These are phyloP conservation scores for Colletotrichum tanaceti DNA, from an alignment of 2,329 filamentous ascomycete genomes.

Conservation along the genomic window DNA sequence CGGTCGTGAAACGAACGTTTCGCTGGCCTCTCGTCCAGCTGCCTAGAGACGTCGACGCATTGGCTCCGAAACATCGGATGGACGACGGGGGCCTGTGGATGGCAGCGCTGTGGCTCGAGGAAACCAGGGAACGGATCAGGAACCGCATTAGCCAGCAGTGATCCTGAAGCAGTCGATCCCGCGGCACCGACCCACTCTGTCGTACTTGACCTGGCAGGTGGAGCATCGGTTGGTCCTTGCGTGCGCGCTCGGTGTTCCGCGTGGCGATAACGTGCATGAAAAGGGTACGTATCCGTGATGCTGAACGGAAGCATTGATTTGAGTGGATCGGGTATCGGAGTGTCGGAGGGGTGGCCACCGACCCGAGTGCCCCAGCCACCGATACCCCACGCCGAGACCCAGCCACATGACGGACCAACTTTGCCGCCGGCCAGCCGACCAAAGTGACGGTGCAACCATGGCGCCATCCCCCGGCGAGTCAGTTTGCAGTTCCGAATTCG, in stretches of 20 bases:
- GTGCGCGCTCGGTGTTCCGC: constrained; percentile 13
- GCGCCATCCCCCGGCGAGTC: constrained; percentile 24
- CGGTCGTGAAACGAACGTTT: constrained; percentile 36
- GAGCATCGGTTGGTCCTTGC: constrained; percentile 32
- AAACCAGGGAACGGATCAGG: constrained; percentile 23
- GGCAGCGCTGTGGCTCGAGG: constrained; percentile 19
- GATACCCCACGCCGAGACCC: not conserved
- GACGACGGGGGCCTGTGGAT: constrained; percentile 26
- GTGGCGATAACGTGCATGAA: not conserved
- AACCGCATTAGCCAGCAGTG: constrained; percentile 30
- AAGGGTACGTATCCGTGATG: constrained; percentile 15
- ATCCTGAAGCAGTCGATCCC: constrained; percentile 39
- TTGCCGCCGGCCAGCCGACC: not conserved
- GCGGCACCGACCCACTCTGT: constrained; percentile 32
- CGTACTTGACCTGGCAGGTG: constrained; percentile 24
- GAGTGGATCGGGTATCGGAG: not conserved
- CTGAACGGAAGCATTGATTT: constrained; percentile 15
- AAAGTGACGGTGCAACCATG: not conserved
- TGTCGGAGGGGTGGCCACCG: constrained; percentile 1
- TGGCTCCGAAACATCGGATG: constrained; percentile 33
- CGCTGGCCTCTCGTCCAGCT: constrained; percentile 31
- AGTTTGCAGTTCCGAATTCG: constrained; percentile 24
- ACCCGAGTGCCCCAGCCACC: constrained; percentile 17
- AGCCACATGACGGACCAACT: constrained; percentile 24
- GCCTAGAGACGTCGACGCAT: constrained; percentile 26